Base-by-base conservation (phyloP, 1,284 basidiomycete species). In the Erythrobasidium hasegawianum region DNA sequence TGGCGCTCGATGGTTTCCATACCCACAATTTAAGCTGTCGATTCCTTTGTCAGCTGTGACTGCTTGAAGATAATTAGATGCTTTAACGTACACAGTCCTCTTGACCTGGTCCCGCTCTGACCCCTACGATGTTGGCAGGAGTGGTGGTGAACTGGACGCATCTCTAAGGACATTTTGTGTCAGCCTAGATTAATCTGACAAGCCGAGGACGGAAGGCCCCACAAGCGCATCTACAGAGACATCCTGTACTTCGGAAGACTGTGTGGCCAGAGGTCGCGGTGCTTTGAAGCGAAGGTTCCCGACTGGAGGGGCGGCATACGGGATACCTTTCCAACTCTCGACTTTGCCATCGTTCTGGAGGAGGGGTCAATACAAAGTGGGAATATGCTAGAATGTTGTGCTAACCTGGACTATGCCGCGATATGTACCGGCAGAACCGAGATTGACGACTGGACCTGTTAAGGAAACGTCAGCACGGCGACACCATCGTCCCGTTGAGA, bases 271-370 rank as follows among this genome's bases (percentile, higher is more conserved):
- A 27, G 65, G 7, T 55, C 57, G 64, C 38, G 68, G 68, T 18
- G 58, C 62, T 59, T 71, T 71, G 68, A 67, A 69, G 33, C 70
- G 70, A 5, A 71, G 59, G 20, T 69, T 57, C 11, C 68, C 70
- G 22, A 71, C 65, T 2, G 70, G 68, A 33, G 70, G 65, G 3
- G 58, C 65, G 39, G 70, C 70, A 53, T 69, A 71, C 2, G 70
- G 68, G 16, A 71, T 68, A 8, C 70, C 70, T 45, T 71, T 71
- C 70, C 70, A 71, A 40, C 55, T 59, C 38, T 69, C 56, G 2
- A 70, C 59, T 22, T 52, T 53, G 29, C 59, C 59, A 40, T 60
- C 49, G 59, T 60, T 60, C 59, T 60, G 13, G 3, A 22, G 29
- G 9, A 27, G 22, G 8, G 18, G 9, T 24, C 20, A 20, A 24